A percentile compares a stretch with the other conserved stretches of the same genome.
Conservation (phyloP, 805 yeast species). For the Saccharomycopsis microspora region DNA sequence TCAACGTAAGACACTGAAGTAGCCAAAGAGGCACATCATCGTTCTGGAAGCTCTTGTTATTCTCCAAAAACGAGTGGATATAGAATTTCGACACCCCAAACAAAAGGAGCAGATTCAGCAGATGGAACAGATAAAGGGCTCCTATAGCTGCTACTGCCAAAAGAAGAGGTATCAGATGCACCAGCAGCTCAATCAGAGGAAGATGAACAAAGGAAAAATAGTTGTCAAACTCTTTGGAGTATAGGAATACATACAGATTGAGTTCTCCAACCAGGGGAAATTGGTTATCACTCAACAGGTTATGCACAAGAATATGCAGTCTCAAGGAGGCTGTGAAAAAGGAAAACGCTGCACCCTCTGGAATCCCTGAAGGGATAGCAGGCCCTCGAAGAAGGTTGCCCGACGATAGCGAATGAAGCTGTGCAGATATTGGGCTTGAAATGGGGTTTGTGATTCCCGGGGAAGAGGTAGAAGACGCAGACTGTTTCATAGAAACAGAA, state of each 20-base stretch:
- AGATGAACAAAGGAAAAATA: slow-evolving; percentile 81
- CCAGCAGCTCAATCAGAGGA: slow-evolving; percentile 41
- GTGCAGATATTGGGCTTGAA: too few relatives aligned
- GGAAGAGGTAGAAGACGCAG: too few relatives aligned
- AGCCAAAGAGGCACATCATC: slow-evolving; percentile 76
- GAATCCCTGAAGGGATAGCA: not conserved
- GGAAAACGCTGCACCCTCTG: not conserved
- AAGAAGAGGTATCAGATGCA: slow-evolving; percentile 49
- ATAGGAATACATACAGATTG: slow-evolving; percentile 65
- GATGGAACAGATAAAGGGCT: slow-evolving; percentile 74
- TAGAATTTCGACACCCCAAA: slow-evolving; percentile 58
- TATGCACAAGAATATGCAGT: slow-evolving; percentile 36
- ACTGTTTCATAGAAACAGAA: too few relatives aligned
- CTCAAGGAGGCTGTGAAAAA: too few relatives aligned
- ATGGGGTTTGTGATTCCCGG: not conserved
- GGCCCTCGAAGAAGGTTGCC: too few relatives aligned
- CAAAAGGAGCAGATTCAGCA: slow-evolving; percentile 59
- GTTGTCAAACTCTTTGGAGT: slow-evolving; percentile 65
- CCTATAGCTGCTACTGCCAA: slow-evolving; percentile 83
- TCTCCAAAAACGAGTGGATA: slow-evolving; percentile 55
- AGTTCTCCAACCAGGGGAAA: slow-evolving; percentile 71
- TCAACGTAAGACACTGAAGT: slow-evolving; percentile 70
- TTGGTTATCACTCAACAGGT: slow-evolving; percentile 43
- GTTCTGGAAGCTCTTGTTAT: slow-evolving; percentile 28
- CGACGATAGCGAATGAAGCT: too few relatives aligned